These are phyloP conservation scores for Lachancea waltii DNA, from an alignment of 805 yeast species.

Conservation along the genomic window DNA sequence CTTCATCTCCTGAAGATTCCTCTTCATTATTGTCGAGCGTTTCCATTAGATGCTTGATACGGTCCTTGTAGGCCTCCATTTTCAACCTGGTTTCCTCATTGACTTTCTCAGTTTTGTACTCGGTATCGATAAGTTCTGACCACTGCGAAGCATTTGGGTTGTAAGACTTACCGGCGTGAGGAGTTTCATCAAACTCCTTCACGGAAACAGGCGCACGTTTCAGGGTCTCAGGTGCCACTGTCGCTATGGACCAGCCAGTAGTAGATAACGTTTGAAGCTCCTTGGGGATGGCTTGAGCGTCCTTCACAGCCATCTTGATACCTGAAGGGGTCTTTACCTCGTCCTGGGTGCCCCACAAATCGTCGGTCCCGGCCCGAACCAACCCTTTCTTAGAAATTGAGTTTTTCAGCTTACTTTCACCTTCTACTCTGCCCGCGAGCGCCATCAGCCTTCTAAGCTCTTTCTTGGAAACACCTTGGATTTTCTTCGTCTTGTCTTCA, in stretches of 20 bases:
- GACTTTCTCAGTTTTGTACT: constrained; percentile 57
- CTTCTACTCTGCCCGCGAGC: constrained; percentile 65
- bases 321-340: constrained; percentile 27
- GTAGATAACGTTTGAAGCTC: constrained; percentile 36
- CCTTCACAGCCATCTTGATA: constrained; percentile 20
- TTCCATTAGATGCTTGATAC: constrained; percentile 59
- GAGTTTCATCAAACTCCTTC: constrained; percentile 43
- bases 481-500: constrained; percentile 24
- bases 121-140: constrained; percentile 63
- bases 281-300: constrained; percentile 32
- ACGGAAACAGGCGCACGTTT: constrained; percentile 47
- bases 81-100: constrained; percentile 58
- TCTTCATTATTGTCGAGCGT: constrained; percentile 56
- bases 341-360: constrained; percentile 56
- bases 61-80: constrained; percentile 55
- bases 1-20: constrained; percentile 29
- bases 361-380: constrained; percentile 41
- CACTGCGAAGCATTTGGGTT: constrained; percentile 84
- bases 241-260: constrained; percentile 46
- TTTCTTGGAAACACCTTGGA: constrained; percentile 58
- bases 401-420: constrained; percentile 46
- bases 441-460: constrained; percentile 63
- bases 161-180: constrained; percentile 83
- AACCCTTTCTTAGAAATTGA: constrained; percentile 54
- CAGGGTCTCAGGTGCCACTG: constrained; percentile 49